A percentile compares a stretch with the other conserved stretches of the same genome.
These are phyloP conservation scores for Kodamaea restingae DNA, from an alignment of 805 yeast genomes.

Conservation along the genomic window DNA sequence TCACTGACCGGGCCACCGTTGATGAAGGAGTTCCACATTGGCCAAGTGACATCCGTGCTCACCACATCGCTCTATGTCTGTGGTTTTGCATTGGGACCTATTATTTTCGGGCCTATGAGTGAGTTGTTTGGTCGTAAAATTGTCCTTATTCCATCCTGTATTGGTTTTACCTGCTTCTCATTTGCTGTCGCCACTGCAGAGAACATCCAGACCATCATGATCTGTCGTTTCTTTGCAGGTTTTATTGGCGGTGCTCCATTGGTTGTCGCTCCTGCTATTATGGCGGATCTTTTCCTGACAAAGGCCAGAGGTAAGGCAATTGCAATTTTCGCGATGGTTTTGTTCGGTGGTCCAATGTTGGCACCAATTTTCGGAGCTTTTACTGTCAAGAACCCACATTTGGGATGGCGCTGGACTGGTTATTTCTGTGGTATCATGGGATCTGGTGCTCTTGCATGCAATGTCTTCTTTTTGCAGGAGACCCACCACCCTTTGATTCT, in stretches of 20 bases:
- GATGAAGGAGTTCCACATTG: slow-evolving; percentile 52
- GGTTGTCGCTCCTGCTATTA: slow-evolving; percentile 81
- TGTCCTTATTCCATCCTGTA: slow-evolving; percentile 43
- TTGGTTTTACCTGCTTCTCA: slow-evolving; percentile 30
- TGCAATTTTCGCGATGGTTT: slow-evolving; percentile 64
- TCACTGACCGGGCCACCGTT: slow-evolving; percentile 56
- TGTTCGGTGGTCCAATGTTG: slow-evolving; percentile 73
- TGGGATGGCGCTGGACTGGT: slow-evolving; percentile 58
- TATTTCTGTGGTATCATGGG: slow-evolving; percentile 47
- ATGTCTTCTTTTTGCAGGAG: slow-evolving; percentile 32
- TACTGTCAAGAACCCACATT: slow-evolving; percentile 32
- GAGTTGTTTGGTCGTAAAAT: slow-evolving; percentile 33
- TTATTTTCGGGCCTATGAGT: slow-evolving; percentile 34
- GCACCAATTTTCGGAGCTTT: slow-evolving; percentile 64
- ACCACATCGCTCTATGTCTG: slow-evolving; percentile 80
- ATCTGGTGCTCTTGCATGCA: slow-evolving; percentile 26
- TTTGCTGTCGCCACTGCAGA: slow-evolving; percentile 74
- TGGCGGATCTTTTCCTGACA: slow-evolving; percentile 75
- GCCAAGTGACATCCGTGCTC: slow-evolving; percentile 64
- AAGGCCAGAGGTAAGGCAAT: slow-evolving; percentile 71
- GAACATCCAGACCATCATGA: slow-evolving; percentile 70
- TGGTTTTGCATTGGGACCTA: slow-evolving; percentile 92
- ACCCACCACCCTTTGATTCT: slow-evolving; percentile 39
- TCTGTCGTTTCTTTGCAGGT: slow-evolving; percentile 79
- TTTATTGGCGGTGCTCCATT: slow-evolving; percentile 80